phyloP scores from a whole-genome alignment of 75 land plant species.

The Picea sitchensis region DNA sequence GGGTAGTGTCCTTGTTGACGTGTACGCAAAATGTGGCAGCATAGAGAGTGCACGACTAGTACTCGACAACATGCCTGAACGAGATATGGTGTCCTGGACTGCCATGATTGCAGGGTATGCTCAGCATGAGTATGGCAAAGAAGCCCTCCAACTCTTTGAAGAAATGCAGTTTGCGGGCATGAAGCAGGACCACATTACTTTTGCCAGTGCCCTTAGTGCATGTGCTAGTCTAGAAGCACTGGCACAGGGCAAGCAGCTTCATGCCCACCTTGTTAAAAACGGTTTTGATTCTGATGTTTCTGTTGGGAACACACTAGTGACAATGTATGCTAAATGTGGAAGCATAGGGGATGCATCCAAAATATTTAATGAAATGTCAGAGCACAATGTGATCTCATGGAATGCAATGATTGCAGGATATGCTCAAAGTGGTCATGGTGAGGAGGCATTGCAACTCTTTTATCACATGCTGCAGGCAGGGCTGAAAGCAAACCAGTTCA shows the following conservation, averaged over 20 bases:
- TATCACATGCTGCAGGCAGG: conserved; percentile 49
- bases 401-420: conserved; percentile 67
- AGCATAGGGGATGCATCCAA: conserved; percentile 34
- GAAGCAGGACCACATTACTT: conserved; percentile 52
- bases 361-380: conserved; percentile 48
- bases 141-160: conserved; percentile 63
- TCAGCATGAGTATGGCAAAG: conserved; percentile 45
- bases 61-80: conserved; percentile 32
- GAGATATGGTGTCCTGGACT: conserved; percentile 67
- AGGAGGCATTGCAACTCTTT: conserved; percentile 57
- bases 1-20: conserved; percentile 61
- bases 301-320: conserved; percentile 69
- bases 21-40: conserved; percentile 66
- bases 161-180: conserved; percentile 56
- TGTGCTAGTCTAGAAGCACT: conserved; percentile 63
- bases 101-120: conserved; percentile 78
- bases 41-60: conserved; percentile 36
- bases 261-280: conserved; percentile 39
- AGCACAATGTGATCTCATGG: conserved; percentile 64
- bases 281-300: conserved; percentile 46
- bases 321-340: conserved; percentile 49
- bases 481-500: conserved; percentile 31
- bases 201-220: conserved; percentile 75
- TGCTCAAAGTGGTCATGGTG: conserved; percentile 50
- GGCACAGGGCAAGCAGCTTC: conserved; percentile 55